Evolutionary conservation across 2,329 filamentous ascomycete genomes (phyloP), one percentile per base, ranked within the genome.

Genomic region (Dichotomopilus funicola): DNA sequence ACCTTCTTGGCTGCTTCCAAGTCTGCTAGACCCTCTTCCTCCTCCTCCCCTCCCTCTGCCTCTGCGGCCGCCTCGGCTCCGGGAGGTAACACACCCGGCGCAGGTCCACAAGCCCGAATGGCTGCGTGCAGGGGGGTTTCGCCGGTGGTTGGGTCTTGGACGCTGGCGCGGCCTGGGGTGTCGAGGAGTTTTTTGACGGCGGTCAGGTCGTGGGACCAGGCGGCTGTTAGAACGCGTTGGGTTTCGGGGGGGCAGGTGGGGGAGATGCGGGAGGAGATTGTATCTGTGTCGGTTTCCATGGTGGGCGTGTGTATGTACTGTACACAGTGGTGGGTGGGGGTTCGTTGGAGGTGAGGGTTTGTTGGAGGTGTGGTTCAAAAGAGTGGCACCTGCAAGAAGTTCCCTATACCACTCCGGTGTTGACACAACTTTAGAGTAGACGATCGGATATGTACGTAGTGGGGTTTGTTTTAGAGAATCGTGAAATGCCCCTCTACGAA

Each of bases 111-210:
- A 3, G 86, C 80, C n/a, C 89, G 87, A 67, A 97, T 89, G 41
- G 91, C 90, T 27, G 91, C 88, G 72, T 97, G 94, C 11, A 97
- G 79, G 8, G 92, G 91, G 7, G 91, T 91, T 70, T 87, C 90
- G 58, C 89, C 89, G 0, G 91, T 96, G 58, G 86, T 83, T 5
- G 87, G 81, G 67, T 97, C 92, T 70, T 92, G 90, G 4, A 87
- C 83, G 68, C 87, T 91, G 75, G 89, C 74, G 74, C 73, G 75
- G 54, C 75, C 85, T 49, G 79, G 82, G 3, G 73, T 78, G 64
- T 80, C 77, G 59, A 95, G 80, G 6, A 95, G 80, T 54, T 80
- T 78, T 68, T 85, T 86, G 43, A 96, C 79, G 49, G 79, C 78
- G 38, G 78, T 70, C 58, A 86, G 72, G 69, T 96, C 78, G 65